Conservation (phyloP, 257 asterid species). For the Petunia secreta region DNA sequence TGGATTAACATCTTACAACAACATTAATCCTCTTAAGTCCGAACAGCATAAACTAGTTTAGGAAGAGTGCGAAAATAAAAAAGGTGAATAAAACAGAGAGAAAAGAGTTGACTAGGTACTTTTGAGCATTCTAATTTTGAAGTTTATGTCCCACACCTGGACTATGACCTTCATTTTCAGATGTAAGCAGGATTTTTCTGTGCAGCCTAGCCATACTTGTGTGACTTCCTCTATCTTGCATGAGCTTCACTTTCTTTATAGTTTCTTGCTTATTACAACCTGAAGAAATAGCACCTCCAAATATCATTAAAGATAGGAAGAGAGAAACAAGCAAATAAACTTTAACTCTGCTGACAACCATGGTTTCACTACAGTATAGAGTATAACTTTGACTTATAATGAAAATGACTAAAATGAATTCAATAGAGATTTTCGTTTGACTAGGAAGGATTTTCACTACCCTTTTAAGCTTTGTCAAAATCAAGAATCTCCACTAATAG, state of each 20-base stretch:
- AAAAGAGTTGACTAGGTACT: background rate
- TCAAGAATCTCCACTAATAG: conserved; percentile 17
- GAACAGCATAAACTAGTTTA: background rate
- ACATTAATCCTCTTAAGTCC: too few relatives aligned
- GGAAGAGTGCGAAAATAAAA: background rate
- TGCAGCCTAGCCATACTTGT: background rate
- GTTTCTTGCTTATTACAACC: background rate
- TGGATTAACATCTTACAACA: too few relatives aligned
- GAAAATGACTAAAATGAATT: background rate
- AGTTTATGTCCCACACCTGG: background rate
- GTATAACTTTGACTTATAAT: conserved; percentile 1
- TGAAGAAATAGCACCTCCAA: background rate
- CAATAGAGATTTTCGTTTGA: background rate
- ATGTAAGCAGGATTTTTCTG: background rate
- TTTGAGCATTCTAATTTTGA: background rate
- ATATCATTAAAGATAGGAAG: background rate
- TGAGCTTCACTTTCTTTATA: background rate
- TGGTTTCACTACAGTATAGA: background rate
- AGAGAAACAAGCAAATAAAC: background rate
- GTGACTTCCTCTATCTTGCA: background rate
- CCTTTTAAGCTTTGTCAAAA: background rate
- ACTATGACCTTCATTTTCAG: background rate
- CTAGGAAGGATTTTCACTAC: background rate
- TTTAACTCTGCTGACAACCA: conserved; percentile 2
- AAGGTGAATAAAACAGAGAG: background rate